Evolutionary conservation across 2,329 filamentous ascomycete genomes (phyloP).

Genomic region (Sordariomycetes sp.): DNA sequence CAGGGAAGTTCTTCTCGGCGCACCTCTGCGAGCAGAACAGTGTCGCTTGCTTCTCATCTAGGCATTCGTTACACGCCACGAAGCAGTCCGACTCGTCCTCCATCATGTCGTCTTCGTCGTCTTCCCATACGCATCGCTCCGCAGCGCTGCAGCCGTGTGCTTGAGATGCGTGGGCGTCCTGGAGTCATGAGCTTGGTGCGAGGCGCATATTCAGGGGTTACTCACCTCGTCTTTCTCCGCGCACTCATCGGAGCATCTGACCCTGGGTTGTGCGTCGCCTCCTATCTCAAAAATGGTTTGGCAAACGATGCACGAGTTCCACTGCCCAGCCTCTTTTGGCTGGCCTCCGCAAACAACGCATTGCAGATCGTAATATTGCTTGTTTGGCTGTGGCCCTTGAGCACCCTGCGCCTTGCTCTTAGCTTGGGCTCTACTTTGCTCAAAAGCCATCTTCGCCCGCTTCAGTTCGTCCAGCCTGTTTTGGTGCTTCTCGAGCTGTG

Average conservation of each 20-base stretch:
- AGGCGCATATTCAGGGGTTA: constrained; percentile 5
- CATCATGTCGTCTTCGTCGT: constrained; percentile 30
- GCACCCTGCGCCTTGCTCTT: constrained; percentile 22
- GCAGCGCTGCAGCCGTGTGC: constrained; percentile 32
- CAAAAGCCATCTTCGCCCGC: constrained; percentile 38
- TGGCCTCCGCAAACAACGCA: constrained; percentile 29
- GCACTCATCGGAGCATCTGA: constrained; percentile 37
- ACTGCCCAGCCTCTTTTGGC: constrained; percentile 20
- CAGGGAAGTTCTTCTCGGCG: constrained; percentile 28
- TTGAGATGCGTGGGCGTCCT: constrained; percentile 28
- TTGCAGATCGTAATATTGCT: constrained; percentile 26
- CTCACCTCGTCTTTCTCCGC: constrained; percentile 30
- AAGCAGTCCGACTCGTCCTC: constrained; percentile 16
- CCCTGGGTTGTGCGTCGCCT: constrained; percentile 21
- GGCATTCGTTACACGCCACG: constrained; percentile 32
- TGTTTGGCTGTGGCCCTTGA: constrained; percentile 15
- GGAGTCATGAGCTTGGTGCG: constrained; percentile 12
- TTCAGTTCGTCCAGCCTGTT: constrained; percentile 35
- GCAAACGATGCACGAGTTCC: constrained; percentile 34
- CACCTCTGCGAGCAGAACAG: constrained; percentile 33
- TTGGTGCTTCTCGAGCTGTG: constrained; percentile 26
- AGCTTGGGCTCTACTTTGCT: constrained; percentile 30
- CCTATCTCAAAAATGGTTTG: constrained; percentile 30
- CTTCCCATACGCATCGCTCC: constrained; percentile 26
- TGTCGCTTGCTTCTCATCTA: constrained; percentile 23